These are phyloP conservation scores for Leavenworthia alabamica DNA, from an alignment of 345 rosid genomes.

Conservation along the genomic window DNA sequence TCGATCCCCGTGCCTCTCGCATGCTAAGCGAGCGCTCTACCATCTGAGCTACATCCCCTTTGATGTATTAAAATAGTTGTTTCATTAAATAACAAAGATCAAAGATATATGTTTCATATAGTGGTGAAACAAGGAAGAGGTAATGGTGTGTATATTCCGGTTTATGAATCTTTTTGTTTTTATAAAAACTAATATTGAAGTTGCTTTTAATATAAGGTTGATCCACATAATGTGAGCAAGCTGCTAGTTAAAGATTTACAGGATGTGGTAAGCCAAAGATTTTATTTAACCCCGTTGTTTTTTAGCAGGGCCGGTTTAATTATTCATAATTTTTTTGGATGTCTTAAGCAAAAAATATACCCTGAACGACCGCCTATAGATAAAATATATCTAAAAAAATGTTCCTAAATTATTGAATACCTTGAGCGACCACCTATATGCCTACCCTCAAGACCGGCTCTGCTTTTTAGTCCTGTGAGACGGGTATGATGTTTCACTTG, in stretches of 20 bases:
- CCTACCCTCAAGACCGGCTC: no score
- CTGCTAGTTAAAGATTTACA: slow-evolving; percentile 86
- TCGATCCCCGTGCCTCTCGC: slow-evolving; percentile 75
- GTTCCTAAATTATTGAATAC: no score
- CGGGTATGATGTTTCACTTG: not conserved
- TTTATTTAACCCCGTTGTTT: not conserved
- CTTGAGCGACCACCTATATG: no score
- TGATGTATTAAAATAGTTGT: no score
- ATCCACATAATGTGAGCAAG: slow-evolving; percentile 86
- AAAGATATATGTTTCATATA: slow-evolving; percentile 47
- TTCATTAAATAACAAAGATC: no score
- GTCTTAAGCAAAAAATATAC: no score
- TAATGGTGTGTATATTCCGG: slow-evolving; percentile 25
- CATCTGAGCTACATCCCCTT: slow-evolving; percentile 36
- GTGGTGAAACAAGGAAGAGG: slow-evolving; percentile 99
- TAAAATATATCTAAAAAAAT: no score
- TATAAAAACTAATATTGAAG: not conserved
- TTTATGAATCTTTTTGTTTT: not conserved
- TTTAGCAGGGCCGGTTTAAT: no score
- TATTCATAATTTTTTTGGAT: no score
- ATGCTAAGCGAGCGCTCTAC: slow-evolving; percentile 77
- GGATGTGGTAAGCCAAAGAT: slow-evolving; percentile 70
- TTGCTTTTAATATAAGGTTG: slow-evolving; percentile 55
- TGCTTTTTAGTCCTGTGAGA: no score
- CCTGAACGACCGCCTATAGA: no score